phyloP scores from a whole-genome alignment of 192 early-diverging fungal genomes.

The Coemansia biformis region DNA sequence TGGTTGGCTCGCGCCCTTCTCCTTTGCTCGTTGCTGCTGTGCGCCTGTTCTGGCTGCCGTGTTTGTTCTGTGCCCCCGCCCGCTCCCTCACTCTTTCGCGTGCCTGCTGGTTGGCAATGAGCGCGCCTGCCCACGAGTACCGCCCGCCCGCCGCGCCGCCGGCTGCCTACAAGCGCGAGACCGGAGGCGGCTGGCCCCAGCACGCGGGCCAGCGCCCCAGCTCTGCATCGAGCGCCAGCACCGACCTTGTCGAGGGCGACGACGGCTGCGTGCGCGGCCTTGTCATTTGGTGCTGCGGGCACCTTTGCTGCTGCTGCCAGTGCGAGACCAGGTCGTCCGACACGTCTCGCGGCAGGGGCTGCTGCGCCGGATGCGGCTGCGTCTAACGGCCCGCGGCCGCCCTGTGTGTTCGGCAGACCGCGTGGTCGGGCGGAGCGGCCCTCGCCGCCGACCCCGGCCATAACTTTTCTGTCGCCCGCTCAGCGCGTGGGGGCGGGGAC shows the following conservation, averaged over 20 bases:
- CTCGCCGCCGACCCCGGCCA: too few relatives aligned
- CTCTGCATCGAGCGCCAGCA: constrained; percentile 10
- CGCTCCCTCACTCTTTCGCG: too few relatives aligned
- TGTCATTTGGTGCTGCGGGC: constrained; percentile 20
- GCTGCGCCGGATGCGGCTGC: constrained; percentile 11
- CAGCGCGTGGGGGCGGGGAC: too few relatives aligned
- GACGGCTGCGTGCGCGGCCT: constrained; percentile 24
- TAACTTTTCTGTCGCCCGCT: too few relatives aligned
- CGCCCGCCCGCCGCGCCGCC: constrained; percentile 7
- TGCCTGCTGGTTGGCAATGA: not conserved
- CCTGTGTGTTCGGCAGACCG: too few relatives aligned
- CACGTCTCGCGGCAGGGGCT: constrained; percentile 18
- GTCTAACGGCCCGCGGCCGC: too few relatives aligned
- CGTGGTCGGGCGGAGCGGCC: not conserved
- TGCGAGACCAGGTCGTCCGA: constrained; percentile 16
- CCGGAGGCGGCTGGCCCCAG: not conserved
- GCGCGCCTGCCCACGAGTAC: not conserved
- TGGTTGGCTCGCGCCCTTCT: too few relatives aligned
- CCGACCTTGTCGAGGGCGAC: constrained; percentile 20
- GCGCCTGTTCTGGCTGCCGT: too few relatives aligned
- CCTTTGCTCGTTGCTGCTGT: too few relatives aligned
- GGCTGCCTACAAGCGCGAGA: not conserved
- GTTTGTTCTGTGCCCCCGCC: too few relatives aligned
- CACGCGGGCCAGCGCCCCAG: constrained; percentile 3
- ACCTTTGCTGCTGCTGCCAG: constrained; percentile 13